Evolutionary conservation across 257 asterid genomes (phyloP), one percentile per base, ranked within the genome.

Genomic region (Solanum boliviense): DNA sequence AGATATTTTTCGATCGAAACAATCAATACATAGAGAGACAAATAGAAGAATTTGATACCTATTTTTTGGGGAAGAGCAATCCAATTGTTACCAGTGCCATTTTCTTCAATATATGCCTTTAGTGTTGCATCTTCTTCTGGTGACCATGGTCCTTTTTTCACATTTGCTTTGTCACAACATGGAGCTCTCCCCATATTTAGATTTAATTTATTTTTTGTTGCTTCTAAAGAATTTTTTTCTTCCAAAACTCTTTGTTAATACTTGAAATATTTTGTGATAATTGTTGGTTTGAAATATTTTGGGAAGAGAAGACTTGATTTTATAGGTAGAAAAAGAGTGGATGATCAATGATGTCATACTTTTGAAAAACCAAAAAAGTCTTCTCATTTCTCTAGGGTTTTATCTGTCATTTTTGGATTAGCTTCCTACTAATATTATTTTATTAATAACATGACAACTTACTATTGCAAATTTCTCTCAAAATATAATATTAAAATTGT

Each of bases 1-100:
- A 21, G 68, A 41, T 82, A 82, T 48, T 82, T 82, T 31, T 82
- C 29, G 29, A 81, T 46, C 20, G 27, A 81, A 29, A 48, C 70
- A 31, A 82, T 46, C 20, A 12, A 56, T 18, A 9, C 41, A 56
- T 20, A 62, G 89, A 9, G 70, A 38, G 67, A 56, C 71, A 56
- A 35, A 71, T 11, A 41, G 41, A 68, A 41, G 39, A 39, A 23
- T 35, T 6, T 88, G 34, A 38, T 91, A 97, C 99, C 99, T n/a
- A 97, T 93, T 89, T 97, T 97, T 88, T 93, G 98, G 70, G 99
- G 99, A 88, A 97, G 99, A n/a, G 99, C 98, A 88, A 96, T 94
- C 99, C 99, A 96, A 78, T 96, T 96, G 4, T 96, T 97, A 39
- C 98, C 98, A 21, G 98, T 95, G 56, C 99, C 98, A 67, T 91